Base-by-base conservation (phyloP, 495 filamentous ascomycete genomes). In the Penicillium pulvis region DNA sequence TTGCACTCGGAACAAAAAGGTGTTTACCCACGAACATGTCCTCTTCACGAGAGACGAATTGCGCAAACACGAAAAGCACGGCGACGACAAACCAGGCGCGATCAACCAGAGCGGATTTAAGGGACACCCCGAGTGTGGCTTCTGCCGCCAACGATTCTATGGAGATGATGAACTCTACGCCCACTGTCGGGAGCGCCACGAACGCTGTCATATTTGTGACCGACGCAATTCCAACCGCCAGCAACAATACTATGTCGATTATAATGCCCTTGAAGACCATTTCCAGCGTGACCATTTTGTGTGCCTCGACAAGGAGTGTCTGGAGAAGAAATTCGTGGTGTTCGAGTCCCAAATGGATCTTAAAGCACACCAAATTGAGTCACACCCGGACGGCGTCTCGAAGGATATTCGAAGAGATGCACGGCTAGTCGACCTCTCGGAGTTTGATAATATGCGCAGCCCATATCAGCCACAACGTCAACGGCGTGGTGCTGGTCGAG, bases 271-370 rank as follows among this genome's bases (percentile, higher is more conserved):
- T 0, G 91, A 93, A 63, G 71, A 82, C 11, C 94, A 99, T 72
- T 97, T 97, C 69, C 82, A 83, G 57, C 87, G 86, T 51, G 91
- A 93, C 31, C 94, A 99, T 71, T 97, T 90, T 65, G 74, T 90
- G 1, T 99, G 94, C 63, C 66, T 81, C 1, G 93, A 99, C 57
- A 77, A 79, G 57, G 93, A 97, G 56, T 99, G 94, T 58, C 64
- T 92, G 68, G 94, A 98, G 58, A 96, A 97, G 82, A 98, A 97
- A 71, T 96, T 97, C 64, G 86, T 97, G n/a, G 95, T 97, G 1
- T 99, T 99, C 59, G 90, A 89, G 48, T 91, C 91, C 0, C 89
- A 96, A 64, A 87, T 99, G 78, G 94, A 98, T 70, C 71, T 99
- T 30, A 96, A 97, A 67, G 91, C 84, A 12, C 91, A 96, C 71